Evolutionary conservation across 139 green algal genomes (phyloP).

Genomic region (Bryopsis sp.): DNA sequence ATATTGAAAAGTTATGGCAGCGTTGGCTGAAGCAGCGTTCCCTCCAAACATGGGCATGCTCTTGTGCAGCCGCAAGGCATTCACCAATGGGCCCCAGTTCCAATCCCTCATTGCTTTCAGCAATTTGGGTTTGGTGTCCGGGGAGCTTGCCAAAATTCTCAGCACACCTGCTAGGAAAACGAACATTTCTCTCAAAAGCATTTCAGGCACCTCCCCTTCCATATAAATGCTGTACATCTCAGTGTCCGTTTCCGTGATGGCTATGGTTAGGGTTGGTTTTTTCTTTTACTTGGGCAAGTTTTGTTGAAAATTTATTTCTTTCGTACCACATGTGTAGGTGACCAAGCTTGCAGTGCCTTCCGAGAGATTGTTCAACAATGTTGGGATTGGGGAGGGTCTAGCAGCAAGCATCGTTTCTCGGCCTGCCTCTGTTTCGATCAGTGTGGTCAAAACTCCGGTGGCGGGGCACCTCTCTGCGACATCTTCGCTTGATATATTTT

Average conservation of each 20-base stretch:
- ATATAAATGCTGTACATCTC: neutral
- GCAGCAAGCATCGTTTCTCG: neutral
- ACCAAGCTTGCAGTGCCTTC: neutral
- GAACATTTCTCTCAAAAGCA: too few species aligned
- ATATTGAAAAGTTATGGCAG: neutral
- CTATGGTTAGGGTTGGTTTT: neutral
- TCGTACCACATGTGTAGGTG: constrained; percentile 13
- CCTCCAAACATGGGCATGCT: constrained; percentile 3
- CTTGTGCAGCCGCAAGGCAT: constrained; percentile 1
- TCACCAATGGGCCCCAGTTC: constrained; percentile 22
- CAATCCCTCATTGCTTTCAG: constrained; percentile 28
- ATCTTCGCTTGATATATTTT: constrained; percentile 4
- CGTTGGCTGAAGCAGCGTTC: neutral
- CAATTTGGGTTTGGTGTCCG: constrained; percentile 20
- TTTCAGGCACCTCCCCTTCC: too few species aligned
- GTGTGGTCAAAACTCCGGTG: constrained; percentile 7
- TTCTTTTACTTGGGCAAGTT: too few species aligned
- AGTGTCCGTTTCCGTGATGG: neutral
- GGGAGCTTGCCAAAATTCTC: neutral
- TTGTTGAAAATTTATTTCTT: too few species aligned
- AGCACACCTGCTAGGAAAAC: constrained; percentile 20
- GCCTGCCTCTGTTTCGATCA: constrained; percentile 12
- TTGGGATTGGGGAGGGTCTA: neutral
- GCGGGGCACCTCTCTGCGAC: constrained; percentile 2
- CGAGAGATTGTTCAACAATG: neutral